Percentiles rank a stretch among this genome's conserved stretches.
Conservation (phyloP, 2,329 filamentous ascomycete genomes). For the Torrubiella hemipterigena region DNA sequence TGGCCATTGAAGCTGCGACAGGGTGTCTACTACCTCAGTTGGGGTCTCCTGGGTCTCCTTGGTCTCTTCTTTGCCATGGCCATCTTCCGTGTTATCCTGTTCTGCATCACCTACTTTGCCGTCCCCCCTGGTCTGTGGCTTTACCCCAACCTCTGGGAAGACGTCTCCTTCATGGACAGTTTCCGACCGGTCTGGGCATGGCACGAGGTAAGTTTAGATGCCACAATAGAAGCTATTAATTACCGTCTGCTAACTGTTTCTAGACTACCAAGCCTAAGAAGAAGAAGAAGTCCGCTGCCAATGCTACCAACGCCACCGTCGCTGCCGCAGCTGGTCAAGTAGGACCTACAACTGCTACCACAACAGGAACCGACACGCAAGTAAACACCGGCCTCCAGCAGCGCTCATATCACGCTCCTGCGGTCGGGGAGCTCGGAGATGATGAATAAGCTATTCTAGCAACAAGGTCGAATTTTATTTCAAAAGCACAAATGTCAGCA, state of each 20-base stretch:
- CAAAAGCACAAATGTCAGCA: too few species aligned
- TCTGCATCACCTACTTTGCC: slow-evolving; percentile 81
- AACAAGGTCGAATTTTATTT: too few species aligned
- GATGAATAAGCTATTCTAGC: slow-evolving; percentile 30
- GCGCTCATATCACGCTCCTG: slow-evolving; percentile 36
- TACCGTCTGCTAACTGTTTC: slow-evolving; percentile 9
- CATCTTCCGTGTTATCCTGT: slow-evolving; percentile 90
- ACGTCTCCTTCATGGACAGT: slow-evolving; percentile 95
- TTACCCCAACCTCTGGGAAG: slow-evolving; percentile 95
- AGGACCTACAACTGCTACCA: slow-evolving; percentile 39
- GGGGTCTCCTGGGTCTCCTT: slow-evolving; percentile 80
- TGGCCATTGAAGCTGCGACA: slow-evolving; percentile 88
- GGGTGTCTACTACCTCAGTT: slow-evolving; percentile 94
- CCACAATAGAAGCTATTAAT: background rate
- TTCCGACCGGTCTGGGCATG: slow-evolving; percentile 96
- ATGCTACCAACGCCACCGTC: slow-evolving; percentile 28
- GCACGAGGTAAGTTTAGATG: slow-evolving; percentile 66
- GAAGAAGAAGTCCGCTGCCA: slow-evolving; percentile 34
- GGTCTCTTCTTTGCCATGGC: slow-evolving; percentile 96
- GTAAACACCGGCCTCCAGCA: slow-evolving; percentile 32
- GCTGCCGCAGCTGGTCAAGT: slow-evolving; percentile 41
- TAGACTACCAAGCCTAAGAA: slow-evolving; percentile 32
- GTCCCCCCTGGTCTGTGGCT: slow-evolving; percentile 88
- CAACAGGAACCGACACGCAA: slow-evolving; percentile 44
- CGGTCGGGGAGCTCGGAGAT: slow-evolving; percentile 39